phyloP scores from a whole-genome alignment of 2,329 filamentous ascomycete species.

The Exutisphaerella laricina region DNA sequence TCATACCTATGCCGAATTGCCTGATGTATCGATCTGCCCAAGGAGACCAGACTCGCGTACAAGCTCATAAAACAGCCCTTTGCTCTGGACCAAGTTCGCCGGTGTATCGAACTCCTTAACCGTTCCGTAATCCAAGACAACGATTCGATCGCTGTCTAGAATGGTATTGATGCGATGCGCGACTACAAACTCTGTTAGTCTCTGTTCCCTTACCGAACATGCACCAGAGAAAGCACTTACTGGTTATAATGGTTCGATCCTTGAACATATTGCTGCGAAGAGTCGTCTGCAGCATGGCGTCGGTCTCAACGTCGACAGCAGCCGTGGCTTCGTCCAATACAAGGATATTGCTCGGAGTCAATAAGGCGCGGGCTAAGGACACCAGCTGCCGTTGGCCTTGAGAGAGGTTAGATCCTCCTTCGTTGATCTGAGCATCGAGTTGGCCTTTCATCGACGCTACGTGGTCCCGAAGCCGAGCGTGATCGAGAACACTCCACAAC shows the following conservation, averaged over 20 bases:
- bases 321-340: constrained; percentile 94
- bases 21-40: constrained; percentile 34
- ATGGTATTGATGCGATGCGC: constrained; percentile 98
- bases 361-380: constrained; percentile 84
- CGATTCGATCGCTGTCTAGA: constrained; percentile 77
- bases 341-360: constrained; percentile 94
- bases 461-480: constrained; percentile 89
- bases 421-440: constrained; percentile 82
- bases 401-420: constrained; percentile 95
- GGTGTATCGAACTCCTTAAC: constrained; percentile 93
- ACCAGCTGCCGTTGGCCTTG: constrained; percentile 92
- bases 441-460: constrained; percentile 80
- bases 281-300: constrained; percentile 59
- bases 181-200: constrained; percentile 38
- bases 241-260: constrained; percentile 95
- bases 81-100: constrained; percentile 64
- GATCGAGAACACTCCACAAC: constrained; percentile 79
- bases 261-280: constrained; percentile 65
- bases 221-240: constrained; percentile 19
- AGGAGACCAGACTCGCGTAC: constrained; percentile 85
- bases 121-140: constrained; percentile 84
- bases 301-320: constrained; percentile 64
- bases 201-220: neutral
- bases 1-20: constrained; percentile 11
- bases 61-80: constrained; percentile 79